Evolutionary conservation across 495 filamentous ascomycete genomes (phyloP).

Genomic region (Patellaria atrata): DNA sequence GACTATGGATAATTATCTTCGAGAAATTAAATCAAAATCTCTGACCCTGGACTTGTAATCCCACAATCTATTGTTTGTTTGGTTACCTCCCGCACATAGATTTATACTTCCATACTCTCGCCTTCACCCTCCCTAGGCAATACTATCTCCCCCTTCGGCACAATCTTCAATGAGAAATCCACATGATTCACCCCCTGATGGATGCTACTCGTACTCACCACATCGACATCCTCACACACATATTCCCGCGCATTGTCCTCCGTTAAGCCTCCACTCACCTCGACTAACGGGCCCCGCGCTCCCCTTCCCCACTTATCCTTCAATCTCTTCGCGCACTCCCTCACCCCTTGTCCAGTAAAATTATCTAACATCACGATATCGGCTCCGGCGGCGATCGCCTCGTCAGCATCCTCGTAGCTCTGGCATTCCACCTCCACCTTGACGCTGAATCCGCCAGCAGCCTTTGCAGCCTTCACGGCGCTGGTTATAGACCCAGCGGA

Average conservation of each 20-base stretch:
- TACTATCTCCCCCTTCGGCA: constrained; percentile 21
- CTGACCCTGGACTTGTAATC: too few species aligned
- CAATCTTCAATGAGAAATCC: constrained; percentile 91
- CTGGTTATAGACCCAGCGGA: constrained; percentile 58
- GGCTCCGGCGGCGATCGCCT: constrained; percentile 79
- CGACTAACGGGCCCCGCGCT: constrained; percentile 41
- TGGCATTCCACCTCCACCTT: constrained; percentile 96
- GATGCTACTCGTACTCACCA: constrained; percentile 88
- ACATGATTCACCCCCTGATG: constrained; percentile 89
- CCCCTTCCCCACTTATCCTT: constrained; percentile 55
- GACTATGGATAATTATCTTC: too few species aligned
- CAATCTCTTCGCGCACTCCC: constrained; percentile 50
- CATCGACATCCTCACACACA: constrained; percentile 80
- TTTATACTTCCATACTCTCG: constrained; percentile 14
- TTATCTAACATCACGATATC: constrained; percentile 98
- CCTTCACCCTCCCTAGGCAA: constrained; percentile 16
- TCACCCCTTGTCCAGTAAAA: constrained; percentile 63
- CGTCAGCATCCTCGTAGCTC: constrained; percentile 72
- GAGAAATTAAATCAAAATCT: too few species aligned
- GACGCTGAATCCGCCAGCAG: constrained; percentile 70
- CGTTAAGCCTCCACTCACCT: constrained; percentile 84
- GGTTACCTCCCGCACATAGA: not conserved
- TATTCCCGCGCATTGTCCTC: constrained; percentile 68
- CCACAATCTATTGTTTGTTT: not conserved
- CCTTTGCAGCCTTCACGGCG: constrained; percentile 71